Evolutionary conservation across 352 stramenopile species (phyloP).

Genomic region (Globisporangium iwayamae): DNA sequence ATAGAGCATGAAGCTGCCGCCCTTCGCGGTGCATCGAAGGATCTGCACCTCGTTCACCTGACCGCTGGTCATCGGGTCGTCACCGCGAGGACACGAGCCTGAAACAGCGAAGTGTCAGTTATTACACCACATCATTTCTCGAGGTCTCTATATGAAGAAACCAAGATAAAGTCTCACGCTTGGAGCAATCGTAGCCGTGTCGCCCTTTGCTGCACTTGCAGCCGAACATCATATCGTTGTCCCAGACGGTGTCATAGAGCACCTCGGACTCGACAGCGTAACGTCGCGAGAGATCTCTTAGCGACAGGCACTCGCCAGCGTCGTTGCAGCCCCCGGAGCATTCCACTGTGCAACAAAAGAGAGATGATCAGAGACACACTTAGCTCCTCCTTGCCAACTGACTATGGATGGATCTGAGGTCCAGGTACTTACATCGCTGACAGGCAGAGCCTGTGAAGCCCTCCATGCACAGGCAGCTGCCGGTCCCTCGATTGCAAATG

Average conservation of each 20-base stretch:
- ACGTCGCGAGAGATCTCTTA: slow-evolving; percentile 46
- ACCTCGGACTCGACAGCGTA: slow-evolving; percentile 45
- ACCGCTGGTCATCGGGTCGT: slow-evolving; percentile 80
- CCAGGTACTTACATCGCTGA: slow-evolving; percentile 44
- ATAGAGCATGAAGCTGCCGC: slow-evolving; percentile 62
- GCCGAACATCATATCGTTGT: slow-evolving; percentile 80
- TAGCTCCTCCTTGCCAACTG: background rate
- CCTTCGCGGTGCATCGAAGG: slow-evolving; percentile 69
- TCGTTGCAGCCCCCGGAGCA: slow-evolving; percentile 42
- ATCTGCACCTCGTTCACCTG: slow-evolving; percentile 87
- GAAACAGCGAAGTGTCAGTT: background rate
- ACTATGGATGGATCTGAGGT: background rate
- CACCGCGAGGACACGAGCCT: slow-evolving; percentile 78
- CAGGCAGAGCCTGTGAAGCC: slow-evolving; percentile 71
- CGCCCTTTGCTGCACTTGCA: slow-evolving; percentile 86
- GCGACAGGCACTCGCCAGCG: slow-evolving; percentile 61
- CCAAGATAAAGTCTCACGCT: slow-evolving; percentile 25
- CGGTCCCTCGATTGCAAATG: slow-evolving; percentile 46
- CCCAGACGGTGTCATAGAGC: slow-evolving; percentile 54
- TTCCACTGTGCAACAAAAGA: slow-evolving; percentile 29
- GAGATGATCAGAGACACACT: background rate
- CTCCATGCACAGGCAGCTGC: slow-evolving; percentile 56
- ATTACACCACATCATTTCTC: too few species aligned
- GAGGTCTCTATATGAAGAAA: background rate
- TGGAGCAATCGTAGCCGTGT: slow-evolving; percentile 82